Evolutionary conservation across 2,329 filamentous ascomycete species (phyloP).

Genomic region (Fusarium veterinarium): DNA sequence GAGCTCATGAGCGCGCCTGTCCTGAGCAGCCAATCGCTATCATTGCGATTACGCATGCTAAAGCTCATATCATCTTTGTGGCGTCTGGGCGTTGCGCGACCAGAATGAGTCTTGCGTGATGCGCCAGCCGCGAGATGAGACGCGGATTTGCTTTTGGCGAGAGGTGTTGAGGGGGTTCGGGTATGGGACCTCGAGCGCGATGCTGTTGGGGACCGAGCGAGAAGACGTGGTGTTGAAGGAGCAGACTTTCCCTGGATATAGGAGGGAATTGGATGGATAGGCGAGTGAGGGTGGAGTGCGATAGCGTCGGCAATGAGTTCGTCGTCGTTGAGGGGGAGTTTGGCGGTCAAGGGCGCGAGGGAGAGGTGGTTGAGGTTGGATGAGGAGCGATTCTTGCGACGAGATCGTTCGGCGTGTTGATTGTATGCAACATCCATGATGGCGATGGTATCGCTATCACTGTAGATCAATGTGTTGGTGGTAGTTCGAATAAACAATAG

Average conservation of each 20-base stretch:
- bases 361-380: conserved; percentile 70
- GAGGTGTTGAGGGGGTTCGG: conserved; percentile 54
- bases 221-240: conserved; percentile 72
- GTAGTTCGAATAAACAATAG: conserved; percentile 1
- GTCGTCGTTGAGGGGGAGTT: conserved; percentile 67
- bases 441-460: neutral
- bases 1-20: conserved; percentile 71
- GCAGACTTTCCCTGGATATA: conserved; percentile 73
- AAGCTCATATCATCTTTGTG: conserved; percentile 46
- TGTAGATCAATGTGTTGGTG: neutral
- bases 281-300: conserved; percentile 40
- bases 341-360: conserved; percentile 72
- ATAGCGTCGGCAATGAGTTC: conserved; percentile 57
- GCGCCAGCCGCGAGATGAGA: conserved; percentile 59
- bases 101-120: conserved; percentile 42
- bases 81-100: conserved; percentile 52
- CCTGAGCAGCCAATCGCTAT: conserved; percentile 74
- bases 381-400: conserved; percentile 69
- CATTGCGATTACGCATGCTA: conserved; percentile 54
- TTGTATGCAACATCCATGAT: conserved; percentile 70
- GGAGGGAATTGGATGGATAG: conserved; percentile 52
- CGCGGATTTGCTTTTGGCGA: conserved; percentile 73
- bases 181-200: conserved; percentile 60
- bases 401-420: conserved; percentile 67
- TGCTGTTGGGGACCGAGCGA: conserved; percentile 67